Base-by-base conservation (phyloP, 2,329 filamentous ascomycete species). In the Diaporthe amygdali region DNA sequence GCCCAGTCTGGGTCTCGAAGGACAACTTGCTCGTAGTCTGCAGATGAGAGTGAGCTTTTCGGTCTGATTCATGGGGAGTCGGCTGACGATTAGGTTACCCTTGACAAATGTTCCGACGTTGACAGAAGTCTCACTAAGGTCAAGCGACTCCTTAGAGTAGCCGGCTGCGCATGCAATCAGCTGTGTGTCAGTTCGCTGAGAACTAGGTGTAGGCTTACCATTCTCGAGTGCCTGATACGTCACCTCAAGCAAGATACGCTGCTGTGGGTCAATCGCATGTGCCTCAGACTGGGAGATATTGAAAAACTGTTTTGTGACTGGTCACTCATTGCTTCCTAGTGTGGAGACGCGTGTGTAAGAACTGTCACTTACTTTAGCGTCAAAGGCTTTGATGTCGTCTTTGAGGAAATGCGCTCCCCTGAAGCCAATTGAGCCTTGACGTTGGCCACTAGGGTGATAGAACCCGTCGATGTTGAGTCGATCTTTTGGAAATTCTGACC, bases 391-490 rank as follows among this genome's bases (percentile, higher is more conserved):
- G 51, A 87, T 76, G 69, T 88, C 78, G 5, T 79, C 79, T n/a
- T 82, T 80, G n/a, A 88, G 76, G 68, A 89, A 88, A 71, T 89
- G 86, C 0, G 82, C 87, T 3, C 86, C 86, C 6, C 79, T 81
- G 66, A 88, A 85, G 3, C 72, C 67, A 46, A 74, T 77, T 69
- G 70, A 72, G 25, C 72, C 72, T 44, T 73, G 70, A 46, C 84
- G 86, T 77, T 92, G 92, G 7, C 91, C 91, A 2, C 89, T 90
- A 3, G 91, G 86, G 75, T 94, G 91, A 72, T 87, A 90, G 76
- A 94, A 92, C 10, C 88, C 87, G 59, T 91, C 84, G 20, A 89
- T 87, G 73, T 93, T 90, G 81, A 93, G 94, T 0, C 92, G 87
- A 73, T 93, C 90, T 9, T 86, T 78, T 0, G 92, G 91, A n/a